These are phyloP conservation scores for Nakataea oryzae DNA, from an alignment of 2,329 filamentous ascomycete genomes.

Conservation along the genomic window DNA sequence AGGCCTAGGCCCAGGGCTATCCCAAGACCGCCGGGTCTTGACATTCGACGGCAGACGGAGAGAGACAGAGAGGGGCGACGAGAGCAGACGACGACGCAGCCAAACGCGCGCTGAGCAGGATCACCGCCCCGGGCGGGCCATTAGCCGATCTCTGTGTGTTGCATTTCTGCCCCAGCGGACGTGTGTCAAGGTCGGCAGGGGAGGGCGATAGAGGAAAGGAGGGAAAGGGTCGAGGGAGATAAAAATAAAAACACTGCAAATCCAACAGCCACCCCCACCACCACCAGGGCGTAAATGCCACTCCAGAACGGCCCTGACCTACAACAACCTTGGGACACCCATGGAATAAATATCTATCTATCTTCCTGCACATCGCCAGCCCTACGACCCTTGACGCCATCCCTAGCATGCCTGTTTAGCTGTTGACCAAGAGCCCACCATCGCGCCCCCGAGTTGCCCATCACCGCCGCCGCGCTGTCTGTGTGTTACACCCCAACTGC, in stretches of 20 bases:
- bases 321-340: background rate
- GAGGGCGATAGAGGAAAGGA: too few relatives aligned
- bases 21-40: background rate
- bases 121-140: background rate
- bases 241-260: background rate
- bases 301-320: slow-evolving; percentile 1
- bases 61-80: background rate
- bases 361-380: background rate
- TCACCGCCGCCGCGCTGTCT: background rate
- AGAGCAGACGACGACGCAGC: background rate
- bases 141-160: background rate
- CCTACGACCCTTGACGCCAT: background rate
- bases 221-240: too few relatives aligned
- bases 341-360: background rate
- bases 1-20: background rate
- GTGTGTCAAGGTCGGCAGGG: background rate
- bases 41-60: background rate
- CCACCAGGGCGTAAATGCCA: background rate
- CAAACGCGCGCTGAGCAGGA: background rate
- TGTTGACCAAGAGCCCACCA: background rate
- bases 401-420: background rate
- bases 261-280: background rate
- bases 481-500: background rate
- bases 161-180: background rate
- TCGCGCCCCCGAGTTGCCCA: background rate